Percentiles rank a stretch among this genome's conserved stretches.
Conservation (phyloP, 2,329 filamentous ascomycete species). For the Aspergillus sp. region DNA sequence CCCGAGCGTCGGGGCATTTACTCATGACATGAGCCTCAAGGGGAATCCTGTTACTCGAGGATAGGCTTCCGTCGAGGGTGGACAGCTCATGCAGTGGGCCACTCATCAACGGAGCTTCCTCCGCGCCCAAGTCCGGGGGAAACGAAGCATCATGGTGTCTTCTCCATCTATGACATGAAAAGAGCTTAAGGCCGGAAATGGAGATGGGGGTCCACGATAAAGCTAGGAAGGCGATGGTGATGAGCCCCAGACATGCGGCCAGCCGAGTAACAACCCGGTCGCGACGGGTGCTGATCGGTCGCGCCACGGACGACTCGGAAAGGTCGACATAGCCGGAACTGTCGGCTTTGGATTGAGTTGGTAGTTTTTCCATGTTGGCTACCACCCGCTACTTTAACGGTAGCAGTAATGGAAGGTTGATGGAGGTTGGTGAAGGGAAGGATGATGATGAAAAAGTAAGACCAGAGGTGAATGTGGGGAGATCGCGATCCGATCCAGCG, state of each 20-base stretch:
- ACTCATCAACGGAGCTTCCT: constrained; percentile 8
- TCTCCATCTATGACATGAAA: constrained; percentile 10
- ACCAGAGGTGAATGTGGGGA: constrained; percentile 2
- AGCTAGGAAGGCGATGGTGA: constrained; percentile 15
- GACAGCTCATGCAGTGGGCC: background rate
- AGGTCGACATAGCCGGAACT: constrained; percentile 8
- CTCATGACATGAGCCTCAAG: constrained; percentile 95
- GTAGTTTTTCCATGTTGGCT: constrained; percentile 18
- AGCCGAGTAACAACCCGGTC: constrained; percentile 13
- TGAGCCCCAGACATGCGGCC: constrained; percentile 14
- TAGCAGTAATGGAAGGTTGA: background rate
- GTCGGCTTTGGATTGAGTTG: background rate
- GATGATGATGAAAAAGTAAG: background rate
- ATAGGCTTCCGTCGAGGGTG: background rate
- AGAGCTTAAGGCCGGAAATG: constrained; percentile 7
- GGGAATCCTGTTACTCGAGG: constrained; percentile 56
- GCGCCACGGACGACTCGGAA: constrained; percentile 6
- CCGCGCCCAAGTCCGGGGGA: background rate
- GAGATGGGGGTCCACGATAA: constrained; percentile 12
- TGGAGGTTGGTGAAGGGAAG: background rate
- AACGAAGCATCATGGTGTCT: background rate
- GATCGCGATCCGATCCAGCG: background rate
- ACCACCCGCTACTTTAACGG: background rate
- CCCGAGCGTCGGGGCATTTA: constrained; percentile 90
- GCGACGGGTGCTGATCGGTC: constrained; percentile 9